Evolutionary conservation across 1,284 basidiomycete genomes (phyloP), one percentile per base, ranked within the genome.

Genomic region (Meira nashicola): DNA sequence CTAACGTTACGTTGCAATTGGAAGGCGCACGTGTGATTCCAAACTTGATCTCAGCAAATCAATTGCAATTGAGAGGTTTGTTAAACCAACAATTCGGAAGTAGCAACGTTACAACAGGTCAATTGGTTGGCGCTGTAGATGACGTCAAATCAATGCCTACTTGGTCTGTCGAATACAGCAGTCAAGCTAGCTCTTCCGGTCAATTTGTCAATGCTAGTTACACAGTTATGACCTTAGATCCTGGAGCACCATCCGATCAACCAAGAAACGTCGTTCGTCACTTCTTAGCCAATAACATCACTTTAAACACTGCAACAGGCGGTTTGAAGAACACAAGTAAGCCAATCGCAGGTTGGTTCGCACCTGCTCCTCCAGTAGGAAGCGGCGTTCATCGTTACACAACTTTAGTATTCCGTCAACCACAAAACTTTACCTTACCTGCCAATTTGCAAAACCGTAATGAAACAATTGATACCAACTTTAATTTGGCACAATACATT

Each of bases 211-310:
- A 48, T 23, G 12, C 14, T 5, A 48, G 17, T 19, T 53, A 23
- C 50, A 53, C 50, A 33, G 37, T 53, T 14, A 39, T 53, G 38
- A 53, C 50, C 19, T 25, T 53, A 6, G 50, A 53, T 41, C 50
- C 50, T 25, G 50, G 50, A 19, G 37, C 50, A 4, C 17, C 50
- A 14, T 19, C 39, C 19, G 38, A 17, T 5, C 17, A n/a, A 19
- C 21, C 17, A 14, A 28, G 39, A 19, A 53, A 53, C 17, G 28
- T 53, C 28, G 50, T 53, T 39, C 50, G 50, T 41, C 50, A 53
- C 37, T 53, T 23, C 23, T 25, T 53, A 15, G 50, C 39, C 28
- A 53, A 53, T 25, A 41, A 53, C 28, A 33, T 53, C 15, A 38
- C 50, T 5, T 19, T 53, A 5, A 9, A 44, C 43, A 25, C 23